These are phyloP conservation scores for Suaeda aralocaspica DNA, from an alignment of 148 eudicot species.

Conservation along the genomic window DNA sequence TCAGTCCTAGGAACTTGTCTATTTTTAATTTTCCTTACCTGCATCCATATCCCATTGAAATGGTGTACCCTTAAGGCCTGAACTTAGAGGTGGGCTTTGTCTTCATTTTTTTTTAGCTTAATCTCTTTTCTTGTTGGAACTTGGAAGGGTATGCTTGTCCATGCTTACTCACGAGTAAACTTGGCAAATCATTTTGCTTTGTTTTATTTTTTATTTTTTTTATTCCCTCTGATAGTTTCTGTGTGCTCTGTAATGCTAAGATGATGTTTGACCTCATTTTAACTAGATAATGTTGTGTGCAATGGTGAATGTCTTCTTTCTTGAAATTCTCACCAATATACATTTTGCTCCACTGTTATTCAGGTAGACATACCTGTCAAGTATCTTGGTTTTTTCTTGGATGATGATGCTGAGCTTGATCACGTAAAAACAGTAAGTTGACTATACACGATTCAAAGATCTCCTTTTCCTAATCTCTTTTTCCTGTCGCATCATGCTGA, in stretches of 20 bases:
- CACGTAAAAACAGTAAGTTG: conserved; percentile 59
- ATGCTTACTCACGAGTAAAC: neutral
- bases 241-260: neutral
- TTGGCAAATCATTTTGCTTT: neutral
- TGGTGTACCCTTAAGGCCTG: neutral
- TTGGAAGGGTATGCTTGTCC: neutral
- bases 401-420: conserved; percentile 92
- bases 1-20: neutral
- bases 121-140: neutral
- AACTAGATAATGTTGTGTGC: neutral
- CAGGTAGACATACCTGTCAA: conserved; percentile 92
- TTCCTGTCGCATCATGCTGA: neutral
- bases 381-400: conserved; percentile 96
- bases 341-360: conserved; percentile 13
- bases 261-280: neutral
- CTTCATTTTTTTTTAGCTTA: no score
- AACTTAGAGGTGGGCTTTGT: no score
- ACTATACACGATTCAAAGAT: neutral
- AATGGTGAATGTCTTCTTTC: neutral
- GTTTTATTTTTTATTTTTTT: neutral
- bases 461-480: neutral
- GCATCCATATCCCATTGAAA: neutral
- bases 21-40: neutral
- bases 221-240: neutral
- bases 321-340: neutral